Percentiles rank a stretch among this genome's conserved stretches.
Evolutionary conservation across 2,329 filamentous ascomycete species (phyloP).

Genomic region (Fusarium dimerum): DNA sequence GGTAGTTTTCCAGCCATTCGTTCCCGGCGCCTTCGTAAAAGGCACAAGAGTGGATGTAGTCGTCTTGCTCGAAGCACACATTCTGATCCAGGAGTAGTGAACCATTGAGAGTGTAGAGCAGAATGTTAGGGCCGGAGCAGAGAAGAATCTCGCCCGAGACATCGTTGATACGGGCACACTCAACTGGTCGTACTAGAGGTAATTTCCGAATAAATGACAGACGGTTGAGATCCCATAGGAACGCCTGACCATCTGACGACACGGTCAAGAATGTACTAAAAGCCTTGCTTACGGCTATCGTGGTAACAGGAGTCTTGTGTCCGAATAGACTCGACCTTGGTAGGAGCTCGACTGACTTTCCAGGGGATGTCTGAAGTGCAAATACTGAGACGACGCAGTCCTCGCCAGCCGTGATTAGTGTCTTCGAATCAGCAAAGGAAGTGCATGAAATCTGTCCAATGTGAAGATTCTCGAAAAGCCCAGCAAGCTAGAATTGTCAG

Average conservation of each 20-base stretch:
- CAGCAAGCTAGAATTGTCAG: constrained; percentile 55
- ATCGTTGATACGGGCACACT: constrained; percentile 87
- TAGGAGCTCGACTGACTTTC: constrained; percentile 75
- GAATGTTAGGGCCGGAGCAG: constrained; percentile 72
- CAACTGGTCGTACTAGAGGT: constrained; percentile 56
- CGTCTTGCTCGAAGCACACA: constrained; percentile 70
- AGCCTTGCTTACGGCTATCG: constrained; percentile 81
- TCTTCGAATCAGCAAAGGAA: constrained; percentile 85
- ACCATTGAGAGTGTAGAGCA: constrained; percentile 87
- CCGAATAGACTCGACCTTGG: constrained; percentile 84
- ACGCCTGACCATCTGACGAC: constrained; percentile 76
- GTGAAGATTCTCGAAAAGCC: constrained; percentile 91
- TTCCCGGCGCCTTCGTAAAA: constrained; percentile 91
- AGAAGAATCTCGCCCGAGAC: constrained; percentile 87
- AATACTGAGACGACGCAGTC: constrained; percentile 91
- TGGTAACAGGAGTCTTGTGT: constrained; percentile 80
- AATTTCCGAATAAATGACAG: constrained; percentile 81
- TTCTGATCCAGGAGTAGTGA: constrained; percentile 79
- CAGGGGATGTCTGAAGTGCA: constrained; percentile 62
- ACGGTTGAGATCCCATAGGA: constrained; percentile 93
- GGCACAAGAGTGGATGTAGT: constrained; percentile 78
- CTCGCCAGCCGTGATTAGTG: constrained; percentile 85
- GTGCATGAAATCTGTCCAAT: constrained; percentile 84
- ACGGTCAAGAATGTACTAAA: constrained; percentile 88
- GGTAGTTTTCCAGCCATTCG: constrained; percentile 85